Conservation (phyloP, 768 basidiomycete genomes). For the Pisolithus tinctorius region DNA sequence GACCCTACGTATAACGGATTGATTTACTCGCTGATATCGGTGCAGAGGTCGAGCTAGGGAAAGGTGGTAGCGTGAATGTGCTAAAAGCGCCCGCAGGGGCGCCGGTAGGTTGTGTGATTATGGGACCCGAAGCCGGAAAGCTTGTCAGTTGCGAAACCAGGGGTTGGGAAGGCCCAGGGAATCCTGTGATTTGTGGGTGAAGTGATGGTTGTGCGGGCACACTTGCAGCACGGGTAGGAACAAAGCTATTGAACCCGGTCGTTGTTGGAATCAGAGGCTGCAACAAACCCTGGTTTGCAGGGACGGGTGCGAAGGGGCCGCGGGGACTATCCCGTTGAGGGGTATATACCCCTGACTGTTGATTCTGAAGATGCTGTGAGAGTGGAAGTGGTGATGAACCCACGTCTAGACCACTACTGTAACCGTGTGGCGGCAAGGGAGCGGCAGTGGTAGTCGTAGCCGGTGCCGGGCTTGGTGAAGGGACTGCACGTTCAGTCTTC, state of each 20-base stretch:
- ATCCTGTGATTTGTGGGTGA: constrained; percentile 46
- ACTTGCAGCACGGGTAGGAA: constrained; percentile 64
- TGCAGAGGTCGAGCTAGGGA: constrained; percentile 19
- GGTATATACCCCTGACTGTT: constrained; percentile 41
- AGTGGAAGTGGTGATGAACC: constrained; percentile 50
- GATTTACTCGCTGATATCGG: constrained; percentile 35
- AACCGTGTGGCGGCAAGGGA: constrained; percentile 38
- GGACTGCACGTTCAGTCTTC: constrained; percentile 32
- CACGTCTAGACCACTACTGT: constrained; percentile 62
- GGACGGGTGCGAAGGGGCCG: constrained; percentile 86
- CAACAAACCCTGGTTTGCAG: constrained; percentile 76
- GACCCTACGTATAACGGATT: background rate
- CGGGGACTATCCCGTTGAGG: constrained; percentile 56
- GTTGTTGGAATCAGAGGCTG: constrained; percentile 85
- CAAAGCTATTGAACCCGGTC: constrained; percentile 78
- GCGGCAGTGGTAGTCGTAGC: constrained; percentile 26
- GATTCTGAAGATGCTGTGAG: constrained; percentile 57
- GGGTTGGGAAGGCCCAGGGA: constrained; percentile 30
- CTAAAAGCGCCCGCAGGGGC: constrained; percentile 19
- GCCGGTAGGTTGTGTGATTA: constrained; percentile 32
- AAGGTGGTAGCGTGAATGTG: constrained; percentile 22
- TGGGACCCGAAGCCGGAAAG: constrained; percentile 14
- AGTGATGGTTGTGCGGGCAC: constrained; percentile 35
- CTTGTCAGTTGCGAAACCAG: constrained; percentile 21
- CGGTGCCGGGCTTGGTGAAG: constrained; percentile 27